phyloP scores from a whole-genome alignment of 1,284 basidiomycete genomes.

The Trametes versicolor region DNA sequence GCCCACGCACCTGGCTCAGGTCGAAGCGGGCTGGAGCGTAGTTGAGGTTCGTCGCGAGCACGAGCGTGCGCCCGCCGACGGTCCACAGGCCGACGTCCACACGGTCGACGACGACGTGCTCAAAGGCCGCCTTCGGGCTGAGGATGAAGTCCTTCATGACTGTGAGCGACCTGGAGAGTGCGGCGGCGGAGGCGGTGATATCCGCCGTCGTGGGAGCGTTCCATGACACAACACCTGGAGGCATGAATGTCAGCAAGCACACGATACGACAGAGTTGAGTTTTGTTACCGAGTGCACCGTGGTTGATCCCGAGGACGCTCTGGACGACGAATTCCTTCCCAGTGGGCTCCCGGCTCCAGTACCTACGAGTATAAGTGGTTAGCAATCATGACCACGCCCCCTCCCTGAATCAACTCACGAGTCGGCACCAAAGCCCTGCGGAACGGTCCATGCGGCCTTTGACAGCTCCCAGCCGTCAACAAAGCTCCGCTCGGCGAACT shows the following conservation, averaged over 20 bases:
- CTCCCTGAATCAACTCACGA: conserved; percentile 51
- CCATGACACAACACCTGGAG: conserved; percentile 72
- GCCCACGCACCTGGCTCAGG: conserved; percentile 31
- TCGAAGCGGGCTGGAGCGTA: conserved; percentile 44
- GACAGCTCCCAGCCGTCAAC: conserved; percentile 70
- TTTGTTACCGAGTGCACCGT: conserved; percentile 65
- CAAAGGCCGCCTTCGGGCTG: conserved; percentile 42
- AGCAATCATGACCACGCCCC: not conserved
- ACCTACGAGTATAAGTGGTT: conserved; percentile 50
- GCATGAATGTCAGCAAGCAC: not conserved
- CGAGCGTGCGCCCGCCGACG: conserved; percentile 44
- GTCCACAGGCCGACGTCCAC: conserved; percentile 54
- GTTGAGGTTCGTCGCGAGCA: conserved; percentile 55
- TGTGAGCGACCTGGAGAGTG: conserved; percentile 57
- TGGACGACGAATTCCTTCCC: conserved; percentile 75
- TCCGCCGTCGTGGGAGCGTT: conserved; percentile 67
- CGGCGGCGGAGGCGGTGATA: conserved; percentile 66
- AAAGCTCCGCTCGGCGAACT: conserved; percentile 64
- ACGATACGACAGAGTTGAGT: not conserved
- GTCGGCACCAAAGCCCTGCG: conserved; percentile 76
- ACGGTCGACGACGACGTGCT: conserved; percentile 42
- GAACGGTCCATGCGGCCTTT: conserved; percentile 78
- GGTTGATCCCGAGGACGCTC: conserved; percentile 73
- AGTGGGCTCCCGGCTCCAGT: conserved; percentile 73
- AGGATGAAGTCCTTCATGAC: conserved; percentile 53